Percentiles rank a stretch among this genome's conserved stretches.
Evolutionary conservation across 176 grass and related monocot species (phyloP).

Genomic region (Hordeum marinum): DNA sequence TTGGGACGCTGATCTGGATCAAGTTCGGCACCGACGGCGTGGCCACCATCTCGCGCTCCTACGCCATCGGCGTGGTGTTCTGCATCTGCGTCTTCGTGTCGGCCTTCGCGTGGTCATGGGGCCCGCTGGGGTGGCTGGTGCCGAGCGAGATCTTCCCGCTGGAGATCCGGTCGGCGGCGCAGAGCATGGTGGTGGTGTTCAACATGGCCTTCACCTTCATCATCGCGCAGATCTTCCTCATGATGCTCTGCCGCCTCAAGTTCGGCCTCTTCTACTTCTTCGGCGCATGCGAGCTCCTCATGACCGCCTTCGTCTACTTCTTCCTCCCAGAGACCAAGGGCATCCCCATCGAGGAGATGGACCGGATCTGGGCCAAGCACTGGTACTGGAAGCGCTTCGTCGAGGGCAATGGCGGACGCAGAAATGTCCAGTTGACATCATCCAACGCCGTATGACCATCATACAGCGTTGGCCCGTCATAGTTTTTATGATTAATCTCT

Average conservation of each 20-base stretch:
- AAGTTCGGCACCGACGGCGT: conserved; percentile 8
- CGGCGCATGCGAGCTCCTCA: conserved; percentile 45
- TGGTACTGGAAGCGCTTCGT: conserved; percentile 45
- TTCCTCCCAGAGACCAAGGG: conserved; percentile 51
- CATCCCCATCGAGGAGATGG: conserved; percentile 46
- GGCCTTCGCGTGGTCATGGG: conserved; percentile 67
- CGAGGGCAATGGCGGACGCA: neutral
- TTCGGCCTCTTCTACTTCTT: conserved; percentile 46
- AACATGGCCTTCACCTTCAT: conserved; percentile 35
- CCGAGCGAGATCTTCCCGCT: conserved; percentile 66
- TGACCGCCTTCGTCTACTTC: conserved; percentile 37
- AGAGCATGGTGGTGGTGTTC: conserved; percentile 36
- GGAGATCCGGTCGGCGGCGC: conserved; percentile 59
- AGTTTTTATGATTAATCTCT: neutral
- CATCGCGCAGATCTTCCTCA: conserved; percentile 59
- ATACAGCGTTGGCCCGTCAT: neutral
- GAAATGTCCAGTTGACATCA: neutral
- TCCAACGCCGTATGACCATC: neutral
- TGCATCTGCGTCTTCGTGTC: conserved; percentile 45
- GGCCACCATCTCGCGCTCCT: conserved; percentile 20
- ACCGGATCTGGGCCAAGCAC: conserved; percentile 21
- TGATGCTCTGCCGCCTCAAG: conserved; percentile 66
- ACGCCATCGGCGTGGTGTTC: conserved; percentile 45
- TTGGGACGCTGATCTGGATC: conserved; percentile 5
- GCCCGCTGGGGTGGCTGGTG: conserved; percentile 58